Percentiles rank a stretch among this genome's conserved stretches.
phyloP scores from a whole-genome alignment of 768 basidiomycete species.

The Mycena polygramma region DNA sequence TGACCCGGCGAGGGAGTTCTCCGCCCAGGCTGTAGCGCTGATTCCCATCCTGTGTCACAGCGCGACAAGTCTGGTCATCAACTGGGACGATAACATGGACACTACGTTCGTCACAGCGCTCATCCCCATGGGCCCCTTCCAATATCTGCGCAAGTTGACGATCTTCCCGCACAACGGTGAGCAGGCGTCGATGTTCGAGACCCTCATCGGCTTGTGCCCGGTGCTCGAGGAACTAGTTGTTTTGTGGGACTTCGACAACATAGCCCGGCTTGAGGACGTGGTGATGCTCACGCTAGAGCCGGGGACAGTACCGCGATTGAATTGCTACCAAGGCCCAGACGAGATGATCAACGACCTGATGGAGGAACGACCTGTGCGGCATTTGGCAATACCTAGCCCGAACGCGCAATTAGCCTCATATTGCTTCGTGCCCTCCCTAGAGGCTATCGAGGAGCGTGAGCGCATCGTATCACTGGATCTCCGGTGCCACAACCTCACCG shows the following conservation, averaged over 20 bases:
- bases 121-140: not conserved
- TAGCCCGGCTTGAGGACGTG: not conserved
- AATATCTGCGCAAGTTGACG: slow-evolving; percentile 6
- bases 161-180: not conserved
- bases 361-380: slow-evolving; percentile 4
- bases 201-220: not conserved
- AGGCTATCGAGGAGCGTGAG: not conserved
- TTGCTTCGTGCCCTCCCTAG: not conserved
- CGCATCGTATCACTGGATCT: slow-evolving; percentile 17
- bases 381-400: not conserved
- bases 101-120: not conserved
- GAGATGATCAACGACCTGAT: slow-evolving; percentile 4
- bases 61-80: not conserved
- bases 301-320: not conserved
- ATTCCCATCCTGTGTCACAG: not conserved
- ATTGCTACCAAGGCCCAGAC: slow-evolving; percentile 8
- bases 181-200: slow-evolving; percentile 2
- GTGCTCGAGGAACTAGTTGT: slow-evolving; percentile 5
- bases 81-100: not conserved
- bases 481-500: slow-evolving; percentile 3
- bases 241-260: slow-evolving; percentile 3
- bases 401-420: not conserved
- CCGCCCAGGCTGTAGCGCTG: not conserved
- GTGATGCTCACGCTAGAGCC: not conserved
- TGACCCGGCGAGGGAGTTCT: not conserved